Evolutionary conservation across 305 asterid species (phyloP).

Genomic region (Solanum aculeatissimum): DNA sequence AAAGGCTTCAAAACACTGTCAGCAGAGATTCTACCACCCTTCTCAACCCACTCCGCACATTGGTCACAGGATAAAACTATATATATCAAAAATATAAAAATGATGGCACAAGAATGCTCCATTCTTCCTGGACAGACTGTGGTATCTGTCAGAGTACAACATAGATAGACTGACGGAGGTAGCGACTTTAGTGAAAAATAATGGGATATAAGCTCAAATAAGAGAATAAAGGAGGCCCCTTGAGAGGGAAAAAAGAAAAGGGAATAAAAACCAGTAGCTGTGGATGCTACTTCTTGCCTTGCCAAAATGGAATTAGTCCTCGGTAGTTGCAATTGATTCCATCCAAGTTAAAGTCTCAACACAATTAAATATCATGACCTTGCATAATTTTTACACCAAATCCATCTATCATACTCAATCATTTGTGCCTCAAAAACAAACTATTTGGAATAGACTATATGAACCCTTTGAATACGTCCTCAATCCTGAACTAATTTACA

Average conservation of each 20-base stretch:
- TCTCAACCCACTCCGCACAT: not conserved
- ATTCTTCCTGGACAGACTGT: not conserved
- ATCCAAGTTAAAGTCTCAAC: not conserved
- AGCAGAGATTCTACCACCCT: not conserved
- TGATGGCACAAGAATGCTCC: not conserved
- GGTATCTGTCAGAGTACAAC: not conserved
- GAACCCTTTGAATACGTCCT: not conserved
- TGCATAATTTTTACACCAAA: not conserved
- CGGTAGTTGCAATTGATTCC: not conserved
- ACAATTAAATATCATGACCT: not conserved
- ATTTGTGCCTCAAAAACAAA: not conserved
- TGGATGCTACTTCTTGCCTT: not conserved
- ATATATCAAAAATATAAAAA: not conserved
- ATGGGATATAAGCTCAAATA: not conserved
- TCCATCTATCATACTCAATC: not conserved
- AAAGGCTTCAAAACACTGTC: not conserved
- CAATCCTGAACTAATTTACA: not conserved
- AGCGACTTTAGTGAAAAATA: not conserved
- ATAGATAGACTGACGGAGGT: not conserved
- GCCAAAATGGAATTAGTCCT: not conserved
- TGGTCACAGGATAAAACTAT: not conserved
- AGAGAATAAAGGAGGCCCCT: not conserved
- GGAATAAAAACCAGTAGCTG: not conserved
- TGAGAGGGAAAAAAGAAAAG: not conserved
- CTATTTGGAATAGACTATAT: not conserved